Evolutionary conservation across 306 rosid species (phyloP), one percentile per base, ranked within the genome.

Genomic region (Inga leiocalycina): DNA sequence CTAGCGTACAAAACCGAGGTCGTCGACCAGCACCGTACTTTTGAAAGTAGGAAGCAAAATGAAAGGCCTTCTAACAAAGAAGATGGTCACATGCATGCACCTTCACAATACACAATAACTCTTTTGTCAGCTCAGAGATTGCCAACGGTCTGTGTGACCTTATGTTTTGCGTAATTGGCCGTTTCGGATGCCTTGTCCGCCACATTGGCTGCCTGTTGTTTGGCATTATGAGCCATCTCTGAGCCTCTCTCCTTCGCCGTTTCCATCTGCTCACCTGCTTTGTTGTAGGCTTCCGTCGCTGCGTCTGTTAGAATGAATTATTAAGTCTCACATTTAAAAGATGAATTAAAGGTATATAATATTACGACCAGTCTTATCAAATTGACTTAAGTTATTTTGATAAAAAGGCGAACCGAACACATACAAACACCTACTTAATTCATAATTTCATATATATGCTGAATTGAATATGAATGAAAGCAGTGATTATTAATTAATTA

Each of bases 201-300:
- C 3, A 32, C 70, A 13, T 30, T 2, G 41, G 43, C 20, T 6
- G 70, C 54, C 0, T 41, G 82, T 19, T 82, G 85, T 46, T 84
- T 78, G 2, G 87, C 89, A 69, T 66, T 20, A 2, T 41, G 20
- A 37, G 87, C 86, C 44, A 67, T 77, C 10, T 81, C 44, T 6
- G 85, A 75, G 62, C 56, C 86, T 79, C 49, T 87, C 27, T 77
- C 73, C 13, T 71, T 76, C 15, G 88, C 80, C 37, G 84, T 83
- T 15, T 41, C 78, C 17, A 65, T 67, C 73, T 78, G 78, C 65
- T 89, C 74, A 1, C n/a, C 64, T 0, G n/a, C 66, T 41, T 73
- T 39, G 27, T 83, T 57, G 59, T 54, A 54, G 49, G 49, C 78
- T 61, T 71, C 52, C 0, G 22, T 17, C 12, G 44, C 43, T 77